phyloP scores from a whole-genome alignment of 495 filamentous ascomycete genomes.

The Lepraria neglecta region DNA sequence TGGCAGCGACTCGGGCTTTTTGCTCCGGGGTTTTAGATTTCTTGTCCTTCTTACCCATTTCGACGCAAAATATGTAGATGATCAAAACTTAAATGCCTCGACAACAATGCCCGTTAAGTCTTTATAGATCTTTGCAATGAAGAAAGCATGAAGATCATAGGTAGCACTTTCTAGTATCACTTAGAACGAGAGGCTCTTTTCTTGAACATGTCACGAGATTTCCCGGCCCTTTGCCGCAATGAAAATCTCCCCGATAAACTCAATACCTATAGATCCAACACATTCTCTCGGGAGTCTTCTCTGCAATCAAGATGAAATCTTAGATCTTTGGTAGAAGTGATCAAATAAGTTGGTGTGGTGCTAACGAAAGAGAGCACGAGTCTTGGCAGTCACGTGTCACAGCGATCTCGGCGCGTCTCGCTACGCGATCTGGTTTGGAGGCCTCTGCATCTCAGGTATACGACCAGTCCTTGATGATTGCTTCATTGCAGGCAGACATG shows the following conservation, averaged over 20 bases:
- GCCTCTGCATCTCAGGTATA: not conserved
- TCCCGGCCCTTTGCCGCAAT: too few relatives aligned
- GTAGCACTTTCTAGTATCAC: too few relatives aligned
- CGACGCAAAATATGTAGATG: not conserved
- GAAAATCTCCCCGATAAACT: too few relatives aligned
- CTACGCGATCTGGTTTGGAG: not conserved
- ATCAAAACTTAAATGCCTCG: not conserved
- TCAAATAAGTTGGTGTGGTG: not conserved
- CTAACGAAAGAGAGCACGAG: not conserved
- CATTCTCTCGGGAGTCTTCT: too few relatives aligned
- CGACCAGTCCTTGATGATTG: slow-evolving; percentile 14
- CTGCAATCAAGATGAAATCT: too few relatives aligned
- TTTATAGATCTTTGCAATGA: too few relatives aligned
- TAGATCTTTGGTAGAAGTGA: too few relatives aligned
- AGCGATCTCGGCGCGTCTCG: slow-evolving; percentile 3
- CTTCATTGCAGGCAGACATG: slow-evolving; percentile 22
- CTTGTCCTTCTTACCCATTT: slow-evolving; percentile 50
- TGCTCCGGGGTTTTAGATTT: slow-evolving; percentile 46
- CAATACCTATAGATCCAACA: too few relatives aligned
- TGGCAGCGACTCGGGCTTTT: slow-evolving; percentile 49
- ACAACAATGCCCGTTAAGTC: too few relatives aligned
- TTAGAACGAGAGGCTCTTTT: too few relatives aligned
- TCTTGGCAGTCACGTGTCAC: slow-evolving; percentile 7
- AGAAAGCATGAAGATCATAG: too few relatives aligned
- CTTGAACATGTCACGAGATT: too few relatives aligned